Evolutionary conservation across 345 rosid genomes (phyloP).

Genomic region (Durio zibethinus): DNA sequence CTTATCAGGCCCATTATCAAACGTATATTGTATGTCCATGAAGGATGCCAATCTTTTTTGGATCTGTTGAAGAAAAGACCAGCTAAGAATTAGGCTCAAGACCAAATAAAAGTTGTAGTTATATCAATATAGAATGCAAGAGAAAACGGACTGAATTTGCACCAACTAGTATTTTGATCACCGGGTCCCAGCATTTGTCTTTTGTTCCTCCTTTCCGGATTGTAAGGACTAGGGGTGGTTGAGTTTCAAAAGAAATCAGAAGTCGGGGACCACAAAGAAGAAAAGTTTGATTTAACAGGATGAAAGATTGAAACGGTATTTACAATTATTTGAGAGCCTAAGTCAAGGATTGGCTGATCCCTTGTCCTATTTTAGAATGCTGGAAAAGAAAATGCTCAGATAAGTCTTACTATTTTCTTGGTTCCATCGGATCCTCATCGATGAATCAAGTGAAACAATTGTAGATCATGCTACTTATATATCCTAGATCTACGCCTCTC

Average conservation of each 20-base stretch:
- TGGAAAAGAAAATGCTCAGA: too few species aligned
- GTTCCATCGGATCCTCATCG: background rate
- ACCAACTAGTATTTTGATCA: background rate
- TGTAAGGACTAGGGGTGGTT: background rate
- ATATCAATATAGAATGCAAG: background rate
- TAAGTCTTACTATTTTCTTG: too few species aligned
- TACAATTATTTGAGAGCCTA: too few species aligned
- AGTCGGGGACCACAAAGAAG: background rate
- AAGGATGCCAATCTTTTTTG: background rate
- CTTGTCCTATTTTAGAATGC: too few species aligned
- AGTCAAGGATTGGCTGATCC: background rate
- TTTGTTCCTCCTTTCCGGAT: background rate
- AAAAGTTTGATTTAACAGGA: background rate
- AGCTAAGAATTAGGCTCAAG: background rate
- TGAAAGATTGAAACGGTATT: too few species aligned
- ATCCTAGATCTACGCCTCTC: background rate
- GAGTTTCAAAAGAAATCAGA: too few species aligned
- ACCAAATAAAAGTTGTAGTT: background rate
- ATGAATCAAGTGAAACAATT: background rate
- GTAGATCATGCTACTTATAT: background rate
- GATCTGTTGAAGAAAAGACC: constrained; percentile 5
- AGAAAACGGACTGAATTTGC: background rate
- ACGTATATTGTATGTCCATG: constrained; percentile 21
- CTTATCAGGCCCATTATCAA: constrained; percentile 18
- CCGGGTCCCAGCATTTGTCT: too few species aligned